Evolutionary conservation across 495 filamentous ascomycete species (phyloP), one percentile per base, ranked within the genome.

Genomic region (Penicillium goetzii): DNA sequence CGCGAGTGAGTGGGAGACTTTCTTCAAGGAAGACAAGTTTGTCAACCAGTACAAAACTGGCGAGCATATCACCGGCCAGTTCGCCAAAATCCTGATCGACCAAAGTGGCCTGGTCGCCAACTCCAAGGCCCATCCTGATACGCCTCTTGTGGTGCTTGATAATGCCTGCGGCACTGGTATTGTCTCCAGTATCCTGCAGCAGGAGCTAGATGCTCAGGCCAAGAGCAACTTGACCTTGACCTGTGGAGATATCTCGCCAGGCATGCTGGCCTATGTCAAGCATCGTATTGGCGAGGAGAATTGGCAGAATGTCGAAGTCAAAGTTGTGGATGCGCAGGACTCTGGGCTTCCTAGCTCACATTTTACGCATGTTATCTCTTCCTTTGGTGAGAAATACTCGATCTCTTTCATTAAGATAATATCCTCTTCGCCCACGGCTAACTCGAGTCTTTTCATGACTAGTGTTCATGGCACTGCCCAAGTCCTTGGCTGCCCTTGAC

Each of bases 161-260:
- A 75, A 76, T 60, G 78, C 75, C 5, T 81, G 77, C 51, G 78
- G 79, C n/a, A 76, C 77, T 28, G 78, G 77, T 0, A 68, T 81
- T 41, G 64, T 80, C 19, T 73, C 76, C 9, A 69, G 66, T 21
- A 56, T 65, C 5, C 68, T 80, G 9, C 59, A 78, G 19, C 32
- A 53, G 2, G 60, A 66, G 10, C 43, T 81, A 10, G 65, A 68
- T 28, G 57, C 60, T 4, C 12, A 63, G 10, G 54, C 52, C n/a
- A 72, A 73, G 40, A 43, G 57, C 2, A 65, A 59, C 7, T 68
- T 71, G 67, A 61, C 69, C 9, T 51, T 81, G 52, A 76, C 72
- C 5, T 79, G 73, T 23, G 76, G 76, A 15, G 79, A 81, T 58
- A 63, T 80, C 19, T 75, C 75, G 2, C 54, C 67, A 26, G 63